Conservation (phyloP, 306 rosid genomes). For the Begonia loranthoides region DNA sequence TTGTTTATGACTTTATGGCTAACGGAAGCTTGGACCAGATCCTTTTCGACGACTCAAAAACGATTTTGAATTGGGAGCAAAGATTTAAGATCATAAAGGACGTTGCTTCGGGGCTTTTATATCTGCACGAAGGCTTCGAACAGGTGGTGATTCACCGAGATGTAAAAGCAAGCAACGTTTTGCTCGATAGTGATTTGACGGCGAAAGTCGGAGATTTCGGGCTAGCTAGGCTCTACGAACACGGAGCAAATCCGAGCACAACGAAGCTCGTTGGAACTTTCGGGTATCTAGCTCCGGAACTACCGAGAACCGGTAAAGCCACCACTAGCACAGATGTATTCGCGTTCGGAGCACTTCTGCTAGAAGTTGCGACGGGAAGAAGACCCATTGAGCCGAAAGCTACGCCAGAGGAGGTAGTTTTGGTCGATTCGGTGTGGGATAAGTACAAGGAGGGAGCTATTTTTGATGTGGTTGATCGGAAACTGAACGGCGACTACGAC, state of each 20-base stretch:
- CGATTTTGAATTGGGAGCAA: no score
- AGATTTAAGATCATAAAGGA: constrained; percentile 1
- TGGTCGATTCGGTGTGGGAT: constrained; percentile 56
- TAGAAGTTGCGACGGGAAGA: constrained; percentile 38
- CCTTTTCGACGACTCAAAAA: no score
- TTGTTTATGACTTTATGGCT: no score
- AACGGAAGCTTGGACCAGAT: no score
- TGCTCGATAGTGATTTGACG: constrained; percentile 22
- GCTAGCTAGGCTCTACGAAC: no score
- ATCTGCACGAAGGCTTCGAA: constrained; percentile 12
- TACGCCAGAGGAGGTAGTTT: constrained; percentile 26
- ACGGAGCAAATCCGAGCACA: no score
- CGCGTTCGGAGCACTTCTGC: constrained; percentile 43
- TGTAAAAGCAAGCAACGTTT: constrained; percentile 22
- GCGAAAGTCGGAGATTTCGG: constrained; percentile 39
- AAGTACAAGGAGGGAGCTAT: constrained; percentile 26
- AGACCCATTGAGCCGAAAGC: constrained; percentile 45
- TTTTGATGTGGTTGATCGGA: constrained; percentile 31
- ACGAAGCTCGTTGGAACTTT: no score
- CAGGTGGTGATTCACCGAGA: no score
- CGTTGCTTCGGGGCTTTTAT: constrained; percentile 6
- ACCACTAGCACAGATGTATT: no score
- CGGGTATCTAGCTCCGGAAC: constrained; percentile 49
- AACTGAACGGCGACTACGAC: constrained; percentile 20
- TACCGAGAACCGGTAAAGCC: constrained; percentile 45